These are phyloP conservation scores for Fusarium virguliforme DNA, from an alignment of 2,329 filamentous ascomycete genomes.

Conservation along the genomic window DNA sequence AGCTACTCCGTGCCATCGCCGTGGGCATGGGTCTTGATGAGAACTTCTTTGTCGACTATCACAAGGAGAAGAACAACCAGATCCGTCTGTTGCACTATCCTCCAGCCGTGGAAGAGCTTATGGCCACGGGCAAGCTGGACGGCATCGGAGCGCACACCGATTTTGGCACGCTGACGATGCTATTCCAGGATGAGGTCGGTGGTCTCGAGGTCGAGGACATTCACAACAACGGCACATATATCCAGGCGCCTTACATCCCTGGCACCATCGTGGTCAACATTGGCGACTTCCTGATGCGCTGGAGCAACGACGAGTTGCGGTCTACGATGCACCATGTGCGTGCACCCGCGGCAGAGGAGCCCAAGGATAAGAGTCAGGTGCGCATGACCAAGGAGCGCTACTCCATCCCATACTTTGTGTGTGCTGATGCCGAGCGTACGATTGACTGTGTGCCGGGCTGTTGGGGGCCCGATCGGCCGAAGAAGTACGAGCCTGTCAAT, in stretches of 20 bases:
- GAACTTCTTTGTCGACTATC: constrained; percentile 77
- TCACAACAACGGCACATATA: constrained; percentile 55
- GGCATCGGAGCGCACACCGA: constrained; percentile 53
- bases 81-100: constrained; percentile 72
- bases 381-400: constrained; percentile 63
- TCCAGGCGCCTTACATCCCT: constrained; percentile 51
- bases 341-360: constrained; percentile 55
- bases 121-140: constrained; percentile 46
- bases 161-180: constrained; percentile 62
- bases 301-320: constrained; percentile 57
- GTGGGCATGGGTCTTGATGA: constrained; percentile 79
- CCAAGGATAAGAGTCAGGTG: constrained; percentile 43
- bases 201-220: constrained; percentile 65
- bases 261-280: constrained; percentile 59
- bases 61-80: constrained; percentile 71
- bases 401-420: constrained; percentile 62
- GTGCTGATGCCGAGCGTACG: constrained; percentile 63
- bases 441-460: constrained; percentile 9
- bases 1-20: constrained; percentile 84
- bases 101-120: constrained; percentile 50
- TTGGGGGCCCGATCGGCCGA: constrained; percentile 52
- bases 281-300: constrained; percentile 59
- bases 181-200: constrained; percentile 63
- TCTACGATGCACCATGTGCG: constrained; percentile 60
- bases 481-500: constrained; percentile 65